These are phyloP conservation scores for Collybia sordida DNA, from an alignment of 768 basidiomycete genomes.

Conservation along the genomic window DNA sequence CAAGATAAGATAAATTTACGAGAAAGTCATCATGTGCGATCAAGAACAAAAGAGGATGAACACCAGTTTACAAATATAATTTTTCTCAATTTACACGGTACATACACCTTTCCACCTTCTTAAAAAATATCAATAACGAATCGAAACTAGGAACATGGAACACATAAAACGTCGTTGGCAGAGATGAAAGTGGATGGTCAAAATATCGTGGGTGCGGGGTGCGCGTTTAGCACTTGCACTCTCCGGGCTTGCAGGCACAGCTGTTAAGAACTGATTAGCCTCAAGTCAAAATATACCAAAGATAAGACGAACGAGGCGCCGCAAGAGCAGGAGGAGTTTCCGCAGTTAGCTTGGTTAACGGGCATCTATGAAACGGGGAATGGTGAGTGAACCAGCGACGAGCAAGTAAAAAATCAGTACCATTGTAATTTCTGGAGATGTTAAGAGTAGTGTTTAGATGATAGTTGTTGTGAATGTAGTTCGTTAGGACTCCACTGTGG, in stretches of 20 bases:
- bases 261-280: not conserved
- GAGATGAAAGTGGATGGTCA: no score
- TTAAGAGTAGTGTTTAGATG: not conserved
- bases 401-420: not conserved
- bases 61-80: no score
- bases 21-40: no score
- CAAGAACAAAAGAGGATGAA: no score
- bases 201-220: no score
- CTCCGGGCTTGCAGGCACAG: slow-evolving; percentile 12
- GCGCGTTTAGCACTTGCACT: slow-evolving; percentile 13
- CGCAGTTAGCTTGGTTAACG: slow-evolving; percentile 4
- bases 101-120: no score
- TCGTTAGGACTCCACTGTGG: no score
- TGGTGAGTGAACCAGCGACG: not conserved
- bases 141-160: no score
- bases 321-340: slow-evolving; percentile 9
- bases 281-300: not conserved
- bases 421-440: slow-evolving; percentile 2
- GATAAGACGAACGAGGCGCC: slow-evolving; percentile 6
- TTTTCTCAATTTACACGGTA: no score
- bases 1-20: no score
- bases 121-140: no score
- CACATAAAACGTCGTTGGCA: no score
- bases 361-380: slow-evolving; percentile 1
- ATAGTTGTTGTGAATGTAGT: not conserved